Base-by-base conservation (phyloP, 2,329 filamentous ascomycete genomes). In the Botrytis squamosa region DNA sequence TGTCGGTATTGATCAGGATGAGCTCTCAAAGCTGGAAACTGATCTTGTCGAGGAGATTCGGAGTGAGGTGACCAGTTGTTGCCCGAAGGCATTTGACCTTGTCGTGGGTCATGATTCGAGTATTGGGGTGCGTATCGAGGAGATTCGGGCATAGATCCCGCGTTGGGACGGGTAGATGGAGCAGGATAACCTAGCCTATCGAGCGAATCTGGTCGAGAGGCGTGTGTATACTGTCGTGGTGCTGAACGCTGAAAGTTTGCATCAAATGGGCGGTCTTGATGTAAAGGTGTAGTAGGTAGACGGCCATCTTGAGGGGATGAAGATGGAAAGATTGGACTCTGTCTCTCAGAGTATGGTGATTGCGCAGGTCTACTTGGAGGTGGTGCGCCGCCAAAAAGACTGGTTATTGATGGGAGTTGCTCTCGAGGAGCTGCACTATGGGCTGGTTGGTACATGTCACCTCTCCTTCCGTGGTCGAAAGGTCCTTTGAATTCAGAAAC, bases 361-460 rank as follows among this genome's bases (percentile, higher is more conserved):
- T 76, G 77, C 64, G 76, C 73, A 38, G 77, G 76, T 60, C 75
- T 74, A 52, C 44, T 74, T 71, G 72, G 77, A 63, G 75, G 75
- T 70, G 75, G 52, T 64, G 76, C 64, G 38, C 79, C 76, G 25
- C 74, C 78, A 77, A 81, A 80, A 12, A 82, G 65, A 74, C 80
- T 81, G 70, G 79, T 82, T 60, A 82, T 70, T 22, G 81, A 77
- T 62, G 81, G 81, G 5, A 82, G 75, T 40, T 78, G 77, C 75
- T 82, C 80, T 76, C 80, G 76, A 40, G 75, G 70, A 55, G 60
- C 46, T 10, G 67, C 60, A 49, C 80, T 75, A 72, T 75, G 76
- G 12, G 69, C 75, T 63, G 70, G 73, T 62, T 75, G 75, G 75
- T 79, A 79, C 75, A 79, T 77, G 8, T 79, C 75, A 74, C 67